Evolutionary conservation across 2,329 filamentous ascomycete genomes (phyloP), one percentile per base, ranked within the genome.

Genomic region (Aaosphaeria arxii): DNA sequence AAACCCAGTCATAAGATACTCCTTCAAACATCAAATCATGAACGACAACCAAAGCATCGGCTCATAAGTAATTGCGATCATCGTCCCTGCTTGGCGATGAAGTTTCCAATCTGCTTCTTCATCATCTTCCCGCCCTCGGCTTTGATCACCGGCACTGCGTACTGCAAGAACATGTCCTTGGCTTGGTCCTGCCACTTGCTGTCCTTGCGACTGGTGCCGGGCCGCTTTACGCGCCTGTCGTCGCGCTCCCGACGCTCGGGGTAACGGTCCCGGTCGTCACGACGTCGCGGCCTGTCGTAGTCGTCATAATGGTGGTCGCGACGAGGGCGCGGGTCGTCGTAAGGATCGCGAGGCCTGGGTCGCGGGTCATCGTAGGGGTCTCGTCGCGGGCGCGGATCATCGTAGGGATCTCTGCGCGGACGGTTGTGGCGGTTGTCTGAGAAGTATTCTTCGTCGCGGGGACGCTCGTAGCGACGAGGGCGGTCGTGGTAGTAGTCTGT

Each of bases 121-220:
- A 68, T 49, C 39, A 61, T 64, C 48, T 62, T 67, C 11, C 54
- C 56, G 5, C 64, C 64, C 46, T 68, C 62, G 5, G 54, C 55
- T 53, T 68, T 68, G 53, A 68, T 67, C 5, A 63, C 54, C 0
- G 64, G 64, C 29, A 68, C 45, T 2, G 64, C 64, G 38, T 68
- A 68, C 9, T 61, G 51, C 40, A 57, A 63, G 49, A 68, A 68
- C 58, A 67, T 60, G 42, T 52, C 49, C 54, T 63, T 54, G 1
- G 62, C 64, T 46, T 68, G 55, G 35, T 52, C 56, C 54, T 68
- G 61, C 64, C 64, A 68, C 42, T 62, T 53, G 46, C 57, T 53
- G 42, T 57, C 58, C 32, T 51, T 52, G 4, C 39, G 46, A 3
- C 51, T 43, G 35, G 55, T 46, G 11, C 51, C 28, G 5, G 17